Conservation (phyloP, 305 asterid species). For the Monarda citriodora region DNA sequence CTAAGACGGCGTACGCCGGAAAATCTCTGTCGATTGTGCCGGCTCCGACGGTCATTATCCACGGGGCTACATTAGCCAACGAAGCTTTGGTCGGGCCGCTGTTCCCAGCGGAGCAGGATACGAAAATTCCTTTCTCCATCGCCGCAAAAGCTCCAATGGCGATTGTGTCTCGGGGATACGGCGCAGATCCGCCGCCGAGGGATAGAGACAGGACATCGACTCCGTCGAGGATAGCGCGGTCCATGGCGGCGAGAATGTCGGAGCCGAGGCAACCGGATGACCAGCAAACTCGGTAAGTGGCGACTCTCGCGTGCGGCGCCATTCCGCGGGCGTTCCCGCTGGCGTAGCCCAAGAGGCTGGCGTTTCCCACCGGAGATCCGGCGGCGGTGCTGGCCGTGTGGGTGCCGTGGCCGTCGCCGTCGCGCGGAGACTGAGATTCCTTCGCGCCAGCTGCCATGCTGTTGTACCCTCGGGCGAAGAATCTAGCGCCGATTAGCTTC, state of each 20-base stretch:
- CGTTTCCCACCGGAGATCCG: conserved; percentile 60
- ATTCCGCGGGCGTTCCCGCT: conserved; percentile 78
- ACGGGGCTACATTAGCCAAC: conserved; percentile 74
- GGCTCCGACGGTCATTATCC: conserved; percentile 95
- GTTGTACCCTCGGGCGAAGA: conserved; percentile 43
- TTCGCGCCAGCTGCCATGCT: conserved; percentile 14
- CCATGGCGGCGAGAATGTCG: conserved; percentile 86
- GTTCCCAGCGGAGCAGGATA: conserved; percentile 92
- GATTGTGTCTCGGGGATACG: conserved; percentile 67
- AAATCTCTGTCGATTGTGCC: conserved; percentile 86
- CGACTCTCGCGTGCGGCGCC: conserved; percentile 81
- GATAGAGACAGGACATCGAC: conserved; percentile 89
- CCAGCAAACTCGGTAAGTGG: conserved; percentile 84
- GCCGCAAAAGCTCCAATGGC: conserved; percentile 91
- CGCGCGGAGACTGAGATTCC: conserved; percentile 54
- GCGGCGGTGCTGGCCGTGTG: conserved; percentile 93
- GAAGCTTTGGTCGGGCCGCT: conserved; percentile 68
- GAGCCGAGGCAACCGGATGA: conserved; percentile 64
- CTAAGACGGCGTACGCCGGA: conserved; percentile 62
- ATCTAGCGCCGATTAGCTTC: conserved; percentile 64
- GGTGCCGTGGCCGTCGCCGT: conserved; percentile 78
- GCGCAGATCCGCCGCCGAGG: conserved; percentile 78
- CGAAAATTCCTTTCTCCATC: conserved; percentile 74
- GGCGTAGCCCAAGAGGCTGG: conserved; percentile 84
- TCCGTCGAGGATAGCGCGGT: conserved; percentile 74